Conservation (phyloP, 495 filamentous ascomycete genomes). For the Hyaloscypha bicolor region DNA sequence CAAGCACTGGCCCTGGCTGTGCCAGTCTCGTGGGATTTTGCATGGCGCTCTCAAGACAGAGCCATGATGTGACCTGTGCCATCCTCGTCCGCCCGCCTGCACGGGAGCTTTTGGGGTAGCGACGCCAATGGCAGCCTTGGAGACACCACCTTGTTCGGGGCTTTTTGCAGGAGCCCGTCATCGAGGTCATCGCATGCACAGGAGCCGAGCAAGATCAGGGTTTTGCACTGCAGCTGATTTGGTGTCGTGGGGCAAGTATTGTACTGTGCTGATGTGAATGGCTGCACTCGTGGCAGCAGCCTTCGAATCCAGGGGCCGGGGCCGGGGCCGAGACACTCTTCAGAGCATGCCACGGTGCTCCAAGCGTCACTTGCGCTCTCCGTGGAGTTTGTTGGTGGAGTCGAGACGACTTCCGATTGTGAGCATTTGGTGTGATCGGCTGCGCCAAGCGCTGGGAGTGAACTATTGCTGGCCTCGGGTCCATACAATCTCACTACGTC, state of each 20-base stretch:
- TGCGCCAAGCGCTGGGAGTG: neutral
- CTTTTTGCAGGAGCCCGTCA: neutral
- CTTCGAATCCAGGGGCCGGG: neutral
- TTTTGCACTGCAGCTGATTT: neutral
- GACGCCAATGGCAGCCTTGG: neutral
- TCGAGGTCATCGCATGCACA: neutral
- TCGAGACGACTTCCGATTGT: too few relatives aligned
- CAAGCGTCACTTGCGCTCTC: neutral
- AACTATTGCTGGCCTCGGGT: neutral
- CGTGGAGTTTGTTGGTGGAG: neutral
- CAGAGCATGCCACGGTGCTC: neutral
- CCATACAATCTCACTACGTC: neutral
- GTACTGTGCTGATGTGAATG: neutral
- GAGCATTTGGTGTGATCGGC: neutral
- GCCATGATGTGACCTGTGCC: conserved; percentile 1
- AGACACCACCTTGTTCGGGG: neutral
- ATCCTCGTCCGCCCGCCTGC: neutral
- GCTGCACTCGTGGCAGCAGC: neutral
- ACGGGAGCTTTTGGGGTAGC: neutral
- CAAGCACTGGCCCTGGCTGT: neutral
- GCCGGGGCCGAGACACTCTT: neutral
- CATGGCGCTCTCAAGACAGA: neutral
- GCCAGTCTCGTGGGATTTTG: conserved; percentile 1
- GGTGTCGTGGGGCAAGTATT: neutral
- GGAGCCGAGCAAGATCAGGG: neutral